phyloP scores from a whole-genome alignment of 2,329 filamentous ascomycete species.

The Alternaria alternata region DNA sequence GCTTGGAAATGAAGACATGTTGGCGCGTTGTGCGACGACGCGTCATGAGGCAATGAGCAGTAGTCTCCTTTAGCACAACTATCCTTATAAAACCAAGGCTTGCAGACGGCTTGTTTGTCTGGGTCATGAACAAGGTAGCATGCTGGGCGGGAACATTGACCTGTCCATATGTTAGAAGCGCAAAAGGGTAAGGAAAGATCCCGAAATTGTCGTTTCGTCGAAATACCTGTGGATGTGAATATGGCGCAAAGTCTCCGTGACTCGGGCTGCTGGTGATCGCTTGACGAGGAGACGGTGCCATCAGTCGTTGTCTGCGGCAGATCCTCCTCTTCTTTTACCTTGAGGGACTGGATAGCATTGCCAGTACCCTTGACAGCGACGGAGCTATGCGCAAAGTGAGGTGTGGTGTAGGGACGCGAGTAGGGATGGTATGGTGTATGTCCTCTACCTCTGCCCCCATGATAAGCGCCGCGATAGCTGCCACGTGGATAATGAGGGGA shows the following conservation, averaged over 20 bases:
- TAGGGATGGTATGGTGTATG: slow-evolving; percentile 33
- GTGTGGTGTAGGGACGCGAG: slow-evolving; percentile 16
- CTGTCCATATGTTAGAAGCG: slow-evolving; percentile 50
- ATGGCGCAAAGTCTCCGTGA: slow-evolving; percentile 30
- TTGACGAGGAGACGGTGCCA: slow-evolving; percentile 6
- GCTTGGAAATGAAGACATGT: slow-evolving; percentile 89
- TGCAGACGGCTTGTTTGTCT: slow-evolving; percentile 88
- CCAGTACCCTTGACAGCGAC: slow-evolving; percentile 22
- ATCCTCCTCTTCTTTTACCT: slow-evolving; percentile 2
- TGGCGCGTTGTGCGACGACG: slow-evolving; percentile 82
- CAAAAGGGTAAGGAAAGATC: background rate
- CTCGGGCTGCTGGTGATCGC: slow-evolving; percentile 15
- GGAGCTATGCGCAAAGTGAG: slow-evolving; percentile 22
- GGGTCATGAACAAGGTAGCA: slow-evolving; percentile 88
- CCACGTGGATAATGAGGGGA: background rate
- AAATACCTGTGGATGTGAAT: slow-evolving; percentile 47
- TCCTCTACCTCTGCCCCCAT: slow-evolving; percentile 20
- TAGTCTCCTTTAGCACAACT: slow-evolving; percentile 77
- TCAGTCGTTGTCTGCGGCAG: slow-evolving; percentile 2
- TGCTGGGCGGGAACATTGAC: slow-evolving; percentile 82
- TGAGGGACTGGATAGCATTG: slow-evolving; percentile 6
- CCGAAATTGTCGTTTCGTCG: slow-evolving; percentile 18
- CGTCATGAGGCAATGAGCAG: slow-evolving; percentile 91
- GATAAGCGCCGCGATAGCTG: background rate
- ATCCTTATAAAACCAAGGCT: slow-evolving; percentile 81